Percentiles rank a stretch among this genome's conserved stretches.
These are phyloP conservation scores for Rasamsonia emersonii DNA, from an alignment of 2,329 filamentous ascomycete genomes.

Conservation along the genomic window DNA sequence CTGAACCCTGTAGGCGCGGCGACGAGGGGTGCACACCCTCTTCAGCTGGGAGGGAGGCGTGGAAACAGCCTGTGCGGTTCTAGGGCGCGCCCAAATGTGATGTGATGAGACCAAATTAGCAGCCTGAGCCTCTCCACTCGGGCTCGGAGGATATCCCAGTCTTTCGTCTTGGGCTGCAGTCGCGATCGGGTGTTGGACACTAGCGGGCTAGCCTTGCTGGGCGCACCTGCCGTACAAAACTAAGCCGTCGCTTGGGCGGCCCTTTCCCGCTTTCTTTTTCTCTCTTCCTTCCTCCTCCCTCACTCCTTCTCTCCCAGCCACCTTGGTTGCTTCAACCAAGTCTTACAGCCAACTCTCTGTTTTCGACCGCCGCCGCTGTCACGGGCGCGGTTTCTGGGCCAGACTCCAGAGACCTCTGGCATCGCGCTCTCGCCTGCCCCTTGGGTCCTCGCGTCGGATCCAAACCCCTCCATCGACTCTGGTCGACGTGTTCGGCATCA, in stretches of 20 bases:
- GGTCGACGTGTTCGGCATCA: constrained; percentile 8
- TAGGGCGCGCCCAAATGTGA: no score
- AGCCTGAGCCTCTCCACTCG: no score
- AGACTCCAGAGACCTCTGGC: background rate
- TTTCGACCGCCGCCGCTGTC: background rate
- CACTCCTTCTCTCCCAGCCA: background rate
- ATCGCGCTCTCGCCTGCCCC: background rate
- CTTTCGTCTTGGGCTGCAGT: no score
- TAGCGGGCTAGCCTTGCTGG: no score
- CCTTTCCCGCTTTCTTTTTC: background rate
- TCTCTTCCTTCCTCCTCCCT: background rate
- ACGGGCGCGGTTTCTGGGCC: constrained; percentile 1
- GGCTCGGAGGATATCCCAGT: no score
- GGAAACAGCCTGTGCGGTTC: no score
- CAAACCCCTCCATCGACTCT: constrained; percentile 6
- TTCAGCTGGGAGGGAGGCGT: no score
- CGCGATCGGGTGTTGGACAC: no score
- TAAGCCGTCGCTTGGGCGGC: background rate
- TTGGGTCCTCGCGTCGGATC: constrained; percentile 5
- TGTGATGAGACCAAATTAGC: no score
- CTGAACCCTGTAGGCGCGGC: no score
- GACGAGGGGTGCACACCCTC: no score
- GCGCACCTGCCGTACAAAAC: constrained; percentile 1
- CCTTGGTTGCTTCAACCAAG: background rate
- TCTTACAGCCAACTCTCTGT: background rate